These are phyloP conservation scores for Teunomyces aglyptinius DNA, from an alignment of 805 yeast genomes.

Conservation along the genomic window DNA sequence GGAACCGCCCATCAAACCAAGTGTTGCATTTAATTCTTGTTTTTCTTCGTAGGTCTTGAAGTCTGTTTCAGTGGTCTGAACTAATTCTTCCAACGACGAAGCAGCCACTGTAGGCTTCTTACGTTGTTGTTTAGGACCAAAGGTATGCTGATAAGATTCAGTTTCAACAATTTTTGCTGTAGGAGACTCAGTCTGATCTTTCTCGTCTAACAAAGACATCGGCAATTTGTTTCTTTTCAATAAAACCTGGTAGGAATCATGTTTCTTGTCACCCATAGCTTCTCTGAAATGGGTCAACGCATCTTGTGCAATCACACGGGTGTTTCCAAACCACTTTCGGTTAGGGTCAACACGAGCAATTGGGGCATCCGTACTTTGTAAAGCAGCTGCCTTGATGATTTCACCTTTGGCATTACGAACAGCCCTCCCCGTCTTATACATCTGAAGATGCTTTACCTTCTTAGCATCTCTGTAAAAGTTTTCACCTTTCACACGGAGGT, in stretches of 20 bases:
- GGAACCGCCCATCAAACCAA: constrained; percentile 77
- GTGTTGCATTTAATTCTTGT: constrained; percentile 66
- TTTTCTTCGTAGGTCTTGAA: constrained; percentile 67
- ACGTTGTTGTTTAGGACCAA: constrained; percentile 94
- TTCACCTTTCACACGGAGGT: constrained; percentile 92
- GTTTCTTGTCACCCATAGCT: constrained; percentile 82
- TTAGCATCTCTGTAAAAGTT: constrained; percentile 94
- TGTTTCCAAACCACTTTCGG: constrained; percentile 96
- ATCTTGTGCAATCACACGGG: constrained; percentile 96
- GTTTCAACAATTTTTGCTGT: constrained; percentile 81
- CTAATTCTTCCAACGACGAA: constrained; percentile 78
- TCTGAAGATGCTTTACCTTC: constrained; percentile 81
- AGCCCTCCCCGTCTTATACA: constrained; percentile 93
- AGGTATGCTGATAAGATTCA: constrained; percentile 75
- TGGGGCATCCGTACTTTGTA: constrained; percentile 86
- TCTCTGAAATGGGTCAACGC: constrained; percentile 91
- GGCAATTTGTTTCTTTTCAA: constrained; percentile 89
- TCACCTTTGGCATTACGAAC: constrained; percentile 86
- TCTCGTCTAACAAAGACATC: constrained; percentile 90
- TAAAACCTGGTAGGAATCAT: constrained; percentile 82
- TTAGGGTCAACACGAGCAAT: constrained; percentile 94
- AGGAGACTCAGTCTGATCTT: constrained; percentile 73
- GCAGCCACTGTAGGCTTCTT: constrained; percentile 83
- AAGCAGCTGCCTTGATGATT: constrained; percentile 77
- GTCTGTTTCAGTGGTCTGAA: constrained; percentile 53